These are phyloP conservation scores for Hemileccinum impolitum DNA, from an alignment of 768 basidiomycete genomes.

Conservation along the genomic window DNA sequence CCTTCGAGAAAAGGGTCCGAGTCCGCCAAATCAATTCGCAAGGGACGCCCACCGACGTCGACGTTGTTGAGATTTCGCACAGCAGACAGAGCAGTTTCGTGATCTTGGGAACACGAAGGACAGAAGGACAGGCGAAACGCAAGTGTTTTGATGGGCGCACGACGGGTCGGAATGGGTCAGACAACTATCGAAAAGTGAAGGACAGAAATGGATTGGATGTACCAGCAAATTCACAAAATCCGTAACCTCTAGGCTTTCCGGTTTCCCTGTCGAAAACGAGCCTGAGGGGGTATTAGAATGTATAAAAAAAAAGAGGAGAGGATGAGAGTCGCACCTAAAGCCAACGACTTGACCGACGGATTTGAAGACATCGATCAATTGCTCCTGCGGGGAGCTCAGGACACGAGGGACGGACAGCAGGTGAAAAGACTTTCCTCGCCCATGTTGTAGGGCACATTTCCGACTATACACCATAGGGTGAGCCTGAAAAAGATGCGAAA, in stretches of 20 bases:
- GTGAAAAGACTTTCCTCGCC: conserved; percentile 49
- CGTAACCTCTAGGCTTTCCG: conserved; percentile 93
- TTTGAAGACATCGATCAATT: conserved; percentile 85
- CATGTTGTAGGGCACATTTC: conserved; percentile 91
- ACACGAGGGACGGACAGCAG: not conserved
- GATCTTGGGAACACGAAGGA: conserved; percentile 51
- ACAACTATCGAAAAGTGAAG: conserved; percentile 23
- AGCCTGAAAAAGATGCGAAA: not conserved
- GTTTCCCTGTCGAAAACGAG: conserved; percentile 89
- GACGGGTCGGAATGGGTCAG: conserved; percentile 37
- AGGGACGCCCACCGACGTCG: conserved; percentile 87
- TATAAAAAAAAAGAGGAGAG: not conserved
- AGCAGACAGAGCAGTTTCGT: conserved; percentile 93
- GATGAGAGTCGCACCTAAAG: conserved; percentile 56
- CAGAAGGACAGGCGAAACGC: conserved; percentile 2
- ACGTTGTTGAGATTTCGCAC: conserved; percentile 94
- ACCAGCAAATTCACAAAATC: conserved; percentile 92
- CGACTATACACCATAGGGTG: conserved; percentile 44
- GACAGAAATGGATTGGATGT: conserved; percentile 39
- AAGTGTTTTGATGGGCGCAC: conserved; percentile 7
- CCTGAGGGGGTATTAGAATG: conserved; percentile 36
- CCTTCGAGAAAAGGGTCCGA: conserved; percentile 90
- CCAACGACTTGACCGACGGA: conserved; percentile 85
- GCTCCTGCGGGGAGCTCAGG: conserved; percentile 47
- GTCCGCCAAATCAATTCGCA: conserved; percentile 93